Evolutionary conservation across 805 yeast genomes (phyloP).

Genomic region (Kluyveromyces aestuarii): DNA sequence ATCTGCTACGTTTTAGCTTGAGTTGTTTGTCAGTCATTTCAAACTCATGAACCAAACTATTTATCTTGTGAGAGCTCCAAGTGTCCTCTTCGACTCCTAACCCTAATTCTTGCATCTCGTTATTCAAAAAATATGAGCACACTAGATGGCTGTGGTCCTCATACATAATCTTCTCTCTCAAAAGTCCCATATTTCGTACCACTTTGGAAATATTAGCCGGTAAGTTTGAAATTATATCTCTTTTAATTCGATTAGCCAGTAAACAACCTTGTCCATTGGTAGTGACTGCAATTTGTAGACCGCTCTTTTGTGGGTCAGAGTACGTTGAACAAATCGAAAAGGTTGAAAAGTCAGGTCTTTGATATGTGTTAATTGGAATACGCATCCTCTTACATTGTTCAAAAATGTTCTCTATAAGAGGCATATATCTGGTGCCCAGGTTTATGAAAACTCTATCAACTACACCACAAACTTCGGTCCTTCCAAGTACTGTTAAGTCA

Average conservation of each 20-base stretch:
- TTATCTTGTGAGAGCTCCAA: slow-evolving; percentile 48
- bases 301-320: slow-evolving; percentile 46
- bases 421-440: slow-evolving; percentile 26
- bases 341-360: slow-evolving; percentile 60
- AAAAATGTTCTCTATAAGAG: slow-evolving; percentile 35
- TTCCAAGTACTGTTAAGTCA: slow-evolving; percentile 50
- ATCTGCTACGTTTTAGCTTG: slow-evolving; percentile 57
- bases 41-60: slow-evolving; percentile 53
- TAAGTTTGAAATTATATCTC: slow-evolving; percentile 57
- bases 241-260: slow-evolving; percentile 66
- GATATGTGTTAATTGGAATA: slow-evolving; percentile 77
- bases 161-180: slow-evolving; percentile 46
- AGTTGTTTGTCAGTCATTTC: slow-evolving; percentile 42
- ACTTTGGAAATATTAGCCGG: slow-evolving; percentile 65
- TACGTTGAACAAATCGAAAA: slow-evolving; percentile 70
- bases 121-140: slow-evolving; percentile 4
- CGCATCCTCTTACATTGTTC: slow-evolving; percentile 48
- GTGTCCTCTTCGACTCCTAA: slow-evolving; percentile 58
- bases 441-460: slow-evolving; percentile 74
- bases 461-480: slow-evolving; percentile 48
- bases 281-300: slow-evolving; percentile 70
- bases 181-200: slow-evolving; percentile 58
- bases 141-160: slow-evolving; percentile 35
- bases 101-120: slow-evolving; percentile 23
- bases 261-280: slow-evolving; percentile 89